Evolutionary conservation across 768 basidiomycete species (phyloP), one percentile per base, ranked within the genome.

Genomic region (Coprinopsis sp.): DNA sequence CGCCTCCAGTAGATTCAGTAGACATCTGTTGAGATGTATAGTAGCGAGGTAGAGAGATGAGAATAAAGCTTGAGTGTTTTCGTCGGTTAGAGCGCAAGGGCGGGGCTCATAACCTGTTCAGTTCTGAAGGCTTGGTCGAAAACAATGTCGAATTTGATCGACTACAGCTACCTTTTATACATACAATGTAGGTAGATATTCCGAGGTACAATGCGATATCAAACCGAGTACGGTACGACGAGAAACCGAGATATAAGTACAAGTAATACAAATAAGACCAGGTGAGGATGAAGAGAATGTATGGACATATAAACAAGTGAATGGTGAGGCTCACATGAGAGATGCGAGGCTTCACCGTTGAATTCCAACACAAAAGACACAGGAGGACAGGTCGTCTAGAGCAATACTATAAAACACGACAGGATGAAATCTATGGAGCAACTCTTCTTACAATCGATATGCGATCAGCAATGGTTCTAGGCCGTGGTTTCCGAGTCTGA

Each of bases 101-200:
- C 44, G 21, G 44, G 44, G 44, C 44, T 36, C 44, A 45, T 45
- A 45, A 45, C 44, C 31, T 45, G 12, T 45, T 33, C n/a, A 34
- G 3, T 29, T 12, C 12, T 31, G 13, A 30, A 3, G n/a, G n/a
- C n/a, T n/a, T n/a, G n/a, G n/a, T n/a, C n/a, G n/a, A n/a, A n/a
- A n/a, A n/a, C n/a, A n/a, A n/a, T n/a, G n/a, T n/a, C n/a, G n/a
- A n/a, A n/a, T n/a, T n/a, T n/a, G n/a, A n/a, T n/a, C n/a, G n/a
- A n/a, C n/a, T n/a, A n/a, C n/a, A n/a, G n/a, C n/a, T n/a, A n/a
- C n/a, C n/a, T n/a, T n/a, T n/a, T n/a, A n/a, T n/a, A n/a, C n/a
- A n/a, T n/a, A n/a, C n/a, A n/a, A n/a, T n/a, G n/a, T n/a, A n/a
- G n/a, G n/a, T n/a, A n/a, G n/a, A n/a, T n/a, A 37, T 37, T 7